Percentiles rank a stretch among this genome's conserved stretches.
Evolutionary conservation across 768 basidiomycete genomes (phyloP).

Genomic region (Naganishia randhawae): DNA sequence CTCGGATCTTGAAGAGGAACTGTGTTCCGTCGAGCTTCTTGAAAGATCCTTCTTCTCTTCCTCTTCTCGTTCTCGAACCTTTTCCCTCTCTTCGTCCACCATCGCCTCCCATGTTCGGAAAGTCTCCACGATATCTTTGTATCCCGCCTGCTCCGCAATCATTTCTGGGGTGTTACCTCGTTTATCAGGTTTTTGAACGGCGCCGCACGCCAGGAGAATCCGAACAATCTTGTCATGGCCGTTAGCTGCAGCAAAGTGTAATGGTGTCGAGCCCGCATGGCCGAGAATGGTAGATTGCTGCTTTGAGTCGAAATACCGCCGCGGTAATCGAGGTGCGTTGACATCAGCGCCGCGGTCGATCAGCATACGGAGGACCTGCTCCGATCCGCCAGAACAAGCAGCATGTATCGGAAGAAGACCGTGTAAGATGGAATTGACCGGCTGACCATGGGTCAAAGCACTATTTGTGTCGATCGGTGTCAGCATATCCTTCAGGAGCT

Average conservation of each 20-base stretch:
- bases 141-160: slow-evolving; percentile 75
- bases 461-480: slow-evolving; percentile 30
- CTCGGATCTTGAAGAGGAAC: slow-evolving; percentile 3
- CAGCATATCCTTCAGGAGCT: neutral
- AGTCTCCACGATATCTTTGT: slow-evolving; percentile 70
- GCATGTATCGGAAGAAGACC: slow-evolving; percentile 96
- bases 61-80: slow-evolving; percentile 13
- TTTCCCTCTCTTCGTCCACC: slow-evolving; percentile 29
- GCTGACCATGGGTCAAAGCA: slow-evolving; percentile 88
- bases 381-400: slow-evolving; percentile 84
- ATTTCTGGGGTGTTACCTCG: slow-evolving; percentile 82
- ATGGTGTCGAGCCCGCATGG: slow-evolving; percentile 71
- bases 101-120: slow-evolving; percentile 60
- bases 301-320: slow-evolving; percentile 50
- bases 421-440: slow-evolving; percentile 90
- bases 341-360: slow-evolving; percentile 97
- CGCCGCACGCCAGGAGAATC: slow-evolving; percentile 78
- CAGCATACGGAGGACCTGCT: slow-evolving; percentile 77
- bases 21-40: neutral
- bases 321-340: slow-evolving; percentile 72
- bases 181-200: slow-evolving; percentile 79
- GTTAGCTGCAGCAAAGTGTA: slow-evolving; percentile 95
- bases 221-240: slow-evolving; percentile 75
- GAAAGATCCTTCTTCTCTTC: slow-evolving; percentile 12
- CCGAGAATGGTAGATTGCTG: slow-evolving; percentile 29